These are phyloP conservation scores for Hebeloma cylindrosporum DNA, from an alignment of 768 basidiomycete species.

Conservation along the genomic window DNA sequence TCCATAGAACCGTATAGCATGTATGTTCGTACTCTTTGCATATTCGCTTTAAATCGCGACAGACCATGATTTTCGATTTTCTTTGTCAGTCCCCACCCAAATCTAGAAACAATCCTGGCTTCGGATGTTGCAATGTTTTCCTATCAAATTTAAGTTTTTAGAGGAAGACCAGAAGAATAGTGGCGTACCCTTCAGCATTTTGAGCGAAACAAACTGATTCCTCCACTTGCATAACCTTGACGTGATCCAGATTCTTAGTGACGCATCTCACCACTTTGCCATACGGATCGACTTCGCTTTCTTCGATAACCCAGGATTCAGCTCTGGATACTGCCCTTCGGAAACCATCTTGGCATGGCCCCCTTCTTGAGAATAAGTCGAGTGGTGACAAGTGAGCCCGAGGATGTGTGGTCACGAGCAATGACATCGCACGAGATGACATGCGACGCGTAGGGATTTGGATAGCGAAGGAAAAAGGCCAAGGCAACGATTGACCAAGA, in stretches of 20 bases:
- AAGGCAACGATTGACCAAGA: slow-evolving; percentile 91
- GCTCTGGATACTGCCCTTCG: slow-evolving; percentile 80
- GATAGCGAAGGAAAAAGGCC: slow-evolving; percentile 94
- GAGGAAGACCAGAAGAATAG: neutral
- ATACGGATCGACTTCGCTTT: slow-evolving; percentile 88
- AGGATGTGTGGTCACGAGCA: slow-evolving; percentile 70
- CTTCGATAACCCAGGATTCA: slow-evolving; percentile 94
- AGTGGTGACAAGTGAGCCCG: slow-evolving; percentile 79
- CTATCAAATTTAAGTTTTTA: slow-evolving; percentile 33
- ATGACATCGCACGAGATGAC: slow-evolving; percentile 96
- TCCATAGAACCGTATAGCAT: neutral
- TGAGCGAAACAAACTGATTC: slow-evolving; percentile 77
- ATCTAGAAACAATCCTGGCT: slow-evolving; percentile 81
- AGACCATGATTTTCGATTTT: slow-evolving; percentile 85
- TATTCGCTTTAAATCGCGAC: slow-evolving; percentile 81
- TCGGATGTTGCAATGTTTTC: slow-evolving; percentile 86
- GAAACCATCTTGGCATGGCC: slow-evolving; percentile 90
- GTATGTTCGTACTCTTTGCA: slow-evolving; percentile 65
- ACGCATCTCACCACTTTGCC: slow-evolving; percentile 73
- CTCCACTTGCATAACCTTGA: slow-evolving; percentile 91
- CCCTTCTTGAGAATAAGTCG: slow-evolving; percentile 92
- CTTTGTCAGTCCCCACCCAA: slow-evolving; percentile 89
- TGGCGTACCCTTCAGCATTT: slow-evolving; percentile 63
- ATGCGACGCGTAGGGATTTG: slow-evolving; percentile 92
- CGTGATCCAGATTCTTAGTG: slow-evolving; percentile 91